A percentile compares a stretch with the other conserved stretches of the same genome.
Evolutionary conservation across 352 stramenopile genomes (phyloP).

Genomic region (Pythium inflatum): DNA sequence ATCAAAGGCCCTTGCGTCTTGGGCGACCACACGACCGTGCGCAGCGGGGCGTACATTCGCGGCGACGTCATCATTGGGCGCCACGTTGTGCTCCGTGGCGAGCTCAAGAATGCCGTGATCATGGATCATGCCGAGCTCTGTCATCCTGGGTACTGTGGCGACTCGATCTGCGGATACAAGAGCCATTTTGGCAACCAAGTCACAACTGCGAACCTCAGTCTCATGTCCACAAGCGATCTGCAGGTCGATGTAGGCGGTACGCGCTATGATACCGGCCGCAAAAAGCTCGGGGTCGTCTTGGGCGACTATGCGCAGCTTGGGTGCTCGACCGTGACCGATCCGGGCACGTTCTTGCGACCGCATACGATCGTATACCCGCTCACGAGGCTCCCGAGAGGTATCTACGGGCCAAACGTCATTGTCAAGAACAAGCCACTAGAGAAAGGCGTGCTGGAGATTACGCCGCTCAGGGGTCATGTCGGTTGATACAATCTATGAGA

Average conservation of each 20-base stretch:
- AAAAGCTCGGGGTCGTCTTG: conserved; percentile 74
- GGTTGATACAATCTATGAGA: too few relatives aligned
- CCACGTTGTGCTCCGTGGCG: too few relatives aligned
- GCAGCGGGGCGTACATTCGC: too few relatives aligned
- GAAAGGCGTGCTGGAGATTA: conserved; percentile 64
- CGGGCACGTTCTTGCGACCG: conserved; percentile 63
- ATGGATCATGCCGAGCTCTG: conserved; percentile 76
- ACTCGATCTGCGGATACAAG: conserved; percentile 75
- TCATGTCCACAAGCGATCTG: conserved; percentile 32
- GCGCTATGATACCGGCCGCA: conserved; percentile 64
- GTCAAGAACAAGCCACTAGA: conserved; percentile 86
- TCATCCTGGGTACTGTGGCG: conserved; percentile 75
- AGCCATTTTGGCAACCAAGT: conserved; percentile 87
- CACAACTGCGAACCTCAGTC: conserved; percentile 74
- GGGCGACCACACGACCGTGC: too few relatives aligned
- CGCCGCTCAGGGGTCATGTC: too few relatives aligned
- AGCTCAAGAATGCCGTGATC: too few relatives aligned
- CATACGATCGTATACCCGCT: conserved; percentile 74
- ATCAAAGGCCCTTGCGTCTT: too few relatives aligned
- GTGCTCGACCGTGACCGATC: conserved; percentile 73
- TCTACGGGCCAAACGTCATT: conserved; percentile 70
- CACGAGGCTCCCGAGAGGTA: conserved; percentile 59
- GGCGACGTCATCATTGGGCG: too few relatives aligned
- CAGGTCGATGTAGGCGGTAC: conserved; percentile 39
- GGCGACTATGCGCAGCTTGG: conserved; percentile 74